These are phyloP conservation scores for Asterophora parasitica DNA, from an alignment of 768 basidiomycete species.

Conservation along the genomic window DNA sequence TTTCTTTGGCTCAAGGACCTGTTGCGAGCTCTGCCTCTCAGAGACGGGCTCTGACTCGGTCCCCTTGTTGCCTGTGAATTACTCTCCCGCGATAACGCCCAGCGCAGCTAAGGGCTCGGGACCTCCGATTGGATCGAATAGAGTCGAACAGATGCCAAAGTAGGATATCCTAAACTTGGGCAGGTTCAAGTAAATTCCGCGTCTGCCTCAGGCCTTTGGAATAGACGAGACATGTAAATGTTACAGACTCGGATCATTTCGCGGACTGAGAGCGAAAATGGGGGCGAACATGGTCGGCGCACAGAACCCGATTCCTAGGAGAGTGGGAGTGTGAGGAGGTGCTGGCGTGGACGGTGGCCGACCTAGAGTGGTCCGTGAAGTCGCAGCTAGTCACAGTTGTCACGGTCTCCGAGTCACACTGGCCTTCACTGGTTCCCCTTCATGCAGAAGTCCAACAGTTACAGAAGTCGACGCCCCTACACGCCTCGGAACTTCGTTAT, in stretches of 20 bases:
- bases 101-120: constrained; percentile 41
- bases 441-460: too few species aligned
- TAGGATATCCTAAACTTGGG: too few species aligned
- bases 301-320: constrained; percentile 9
- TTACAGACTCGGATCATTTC: constrained; percentile 86
- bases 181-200: too few species aligned
- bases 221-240: too few species aligned
- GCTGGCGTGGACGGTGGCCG: constrained; percentile 20
- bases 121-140: constrained; percentile 33
- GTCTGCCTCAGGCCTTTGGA: too few species aligned
- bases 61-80: constrained; percentile 26
- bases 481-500: neutral
- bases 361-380: too few species aligned
- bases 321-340: neutral
- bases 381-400: neutral
- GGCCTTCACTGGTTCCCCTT: too few species aligned
- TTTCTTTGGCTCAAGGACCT: constrained; percentile 21
- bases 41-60: constrained; percentile 33
- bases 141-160: constrained; percentile 53
- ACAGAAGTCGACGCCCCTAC: neutral
- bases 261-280: constrained; percentile 63
- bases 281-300: constrained; percentile 74
- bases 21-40: constrained; percentile 23
- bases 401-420: too few species aligned
- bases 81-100: constrained; percentile 28